Percentiles rank a stretch among this genome's conserved stretches.
phyloP scores from a whole-genome alignment of 805 yeast genomes.

The Torulaspora microellipsoides region DNA sequence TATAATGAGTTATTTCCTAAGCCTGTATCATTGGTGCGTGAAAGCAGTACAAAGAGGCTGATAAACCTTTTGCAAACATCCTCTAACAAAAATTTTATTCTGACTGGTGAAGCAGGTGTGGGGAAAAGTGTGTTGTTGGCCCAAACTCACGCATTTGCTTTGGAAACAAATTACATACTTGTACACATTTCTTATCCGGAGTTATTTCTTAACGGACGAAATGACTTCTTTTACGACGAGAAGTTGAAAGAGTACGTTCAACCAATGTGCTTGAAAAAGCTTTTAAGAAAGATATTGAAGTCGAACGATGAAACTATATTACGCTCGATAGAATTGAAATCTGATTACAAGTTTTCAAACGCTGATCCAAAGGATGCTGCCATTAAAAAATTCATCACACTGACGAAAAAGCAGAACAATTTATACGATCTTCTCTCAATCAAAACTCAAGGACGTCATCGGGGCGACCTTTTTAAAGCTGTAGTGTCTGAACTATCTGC shows the following conservation, averaged over 20 bases:
- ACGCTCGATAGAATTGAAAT: constrained; percentile 32
- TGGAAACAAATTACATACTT: constrained; percentile 51
- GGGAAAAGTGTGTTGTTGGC: constrained; percentile 75
- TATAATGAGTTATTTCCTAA: constrained; percentile 58
- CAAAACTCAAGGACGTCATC: constrained; percentile 37
- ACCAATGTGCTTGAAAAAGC: constrained; percentile 67
- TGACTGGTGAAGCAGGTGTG: constrained; percentile 69
- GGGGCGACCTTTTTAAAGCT: constrained; percentile 46
- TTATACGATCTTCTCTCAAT: constrained; percentile 42
- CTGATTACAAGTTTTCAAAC: constrained; percentile 34
- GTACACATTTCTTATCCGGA: constrained; percentile 63
- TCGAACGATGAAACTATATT: constrained; percentile 43
- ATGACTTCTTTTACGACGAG: constrained; percentile 57
- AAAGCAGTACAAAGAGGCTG: constrained; percentile 41
- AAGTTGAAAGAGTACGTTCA: constrained; percentile 55
- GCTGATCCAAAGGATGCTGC: constrained; percentile 31
- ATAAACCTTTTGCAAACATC: constrained; percentile 38
- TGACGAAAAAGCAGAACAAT: constrained; percentile 30
- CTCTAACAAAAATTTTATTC: constrained; percentile 45
- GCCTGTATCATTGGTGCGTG: constrained; percentile 57
- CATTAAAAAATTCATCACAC: constrained; percentile 26
- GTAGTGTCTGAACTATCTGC: constrained; percentile 51
- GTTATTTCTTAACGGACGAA: constrained; percentile 63
- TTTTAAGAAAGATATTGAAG: constrained; percentile 48
- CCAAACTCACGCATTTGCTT: constrained; percentile 42